Percentiles rank a stretch among this genome's conserved stretches.
Evolutionary conservation across 352 stramenopile species (phyloP).

Genomic region (Phytophthora cajani): DNA sequence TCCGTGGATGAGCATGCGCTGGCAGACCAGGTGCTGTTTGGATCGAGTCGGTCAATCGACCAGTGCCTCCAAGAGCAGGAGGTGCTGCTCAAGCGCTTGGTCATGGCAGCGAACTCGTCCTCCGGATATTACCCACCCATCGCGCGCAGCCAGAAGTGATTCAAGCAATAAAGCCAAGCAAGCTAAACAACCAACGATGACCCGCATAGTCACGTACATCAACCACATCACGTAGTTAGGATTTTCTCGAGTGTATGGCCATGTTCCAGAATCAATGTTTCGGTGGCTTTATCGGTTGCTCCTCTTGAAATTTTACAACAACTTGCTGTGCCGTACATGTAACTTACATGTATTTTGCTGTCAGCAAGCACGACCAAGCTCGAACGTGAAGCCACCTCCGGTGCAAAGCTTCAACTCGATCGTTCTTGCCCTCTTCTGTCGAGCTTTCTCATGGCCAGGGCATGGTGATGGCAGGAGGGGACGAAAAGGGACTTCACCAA

Average conservation of each 20-base stretch:
- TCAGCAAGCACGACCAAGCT: too few species aligned
- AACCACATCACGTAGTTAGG: slow-evolving; percentile 31
- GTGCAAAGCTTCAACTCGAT: slow-evolving; percentile 19
- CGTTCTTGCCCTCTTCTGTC: slow-evolving; percentile 2
- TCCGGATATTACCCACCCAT: slow-evolving; percentile 35
- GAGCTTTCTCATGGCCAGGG: slow-evolving; percentile 19
- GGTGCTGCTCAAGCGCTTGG: slow-evolving; percentile 36
- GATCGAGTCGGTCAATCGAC: slow-evolving; percentile 32
- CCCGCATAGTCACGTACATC: slow-evolving; percentile 30
- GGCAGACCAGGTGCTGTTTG: slow-evolving; percentile 34
- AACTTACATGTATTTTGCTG: too few species aligned
- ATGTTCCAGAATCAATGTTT: slow-evolving; percentile 32
- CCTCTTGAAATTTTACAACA: slow-evolving; percentile 1
- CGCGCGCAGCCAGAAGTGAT: slow-evolving; percentile 25
- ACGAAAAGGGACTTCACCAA: not conserved
- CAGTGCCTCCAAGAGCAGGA: slow-evolving; percentile 50
- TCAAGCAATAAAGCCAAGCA: slow-evolving; percentile 15
- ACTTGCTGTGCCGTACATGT: too few species aligned
- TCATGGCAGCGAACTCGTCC: slow-evolving; percentile 46
- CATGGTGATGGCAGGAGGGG: not conserved
- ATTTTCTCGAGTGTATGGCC: slow-evolving; percentile 24
- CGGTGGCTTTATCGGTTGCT: slow-evolving; percentile 14
- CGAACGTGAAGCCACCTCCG: slow-evolving; percentile 6
- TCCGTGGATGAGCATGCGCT: slow-evolving; percentile 13
- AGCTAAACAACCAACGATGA: slow-evolving; percentile 35